These are phyloP conservation scores for Amborella trichopoda DNA, from an alignment of 164 flowering plant species.

Conservation along the genomic window DNA sequence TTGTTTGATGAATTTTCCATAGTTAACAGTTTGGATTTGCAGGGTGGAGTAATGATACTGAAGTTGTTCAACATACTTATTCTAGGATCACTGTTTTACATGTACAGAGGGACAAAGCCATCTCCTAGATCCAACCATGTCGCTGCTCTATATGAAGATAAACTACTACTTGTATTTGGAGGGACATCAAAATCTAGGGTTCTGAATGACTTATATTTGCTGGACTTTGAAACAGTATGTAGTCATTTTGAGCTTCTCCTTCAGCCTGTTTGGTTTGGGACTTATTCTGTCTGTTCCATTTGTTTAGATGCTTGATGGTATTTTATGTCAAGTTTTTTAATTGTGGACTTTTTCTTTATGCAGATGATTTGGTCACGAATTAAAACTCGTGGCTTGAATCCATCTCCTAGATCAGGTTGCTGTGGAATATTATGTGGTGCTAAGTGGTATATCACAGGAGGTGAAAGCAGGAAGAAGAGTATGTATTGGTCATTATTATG, in stretches of 20 bases:
- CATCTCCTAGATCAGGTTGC: constrained; percentile 91
- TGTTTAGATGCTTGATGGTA: neutral
- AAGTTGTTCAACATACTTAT: neutral
- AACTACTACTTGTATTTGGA: constrained; percentile 69
- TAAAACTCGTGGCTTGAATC: constrained; percentile 73
- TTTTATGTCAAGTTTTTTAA: neutral
- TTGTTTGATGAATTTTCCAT: too few species aligned
- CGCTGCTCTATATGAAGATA: constrained; percentile 84
- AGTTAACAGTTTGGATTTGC: too few species aligned
- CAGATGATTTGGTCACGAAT: constrained; percentile 98
- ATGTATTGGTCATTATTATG: too few species aligned
- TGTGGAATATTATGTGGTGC: constrained; percentile 86
- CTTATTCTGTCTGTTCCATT: constrained; percentile 1
- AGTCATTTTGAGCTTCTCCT: too few species aligned
- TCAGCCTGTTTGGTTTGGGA: neutral
- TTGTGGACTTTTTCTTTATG: constrained; percentile 4
- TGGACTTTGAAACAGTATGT: constrained; percentile 91
- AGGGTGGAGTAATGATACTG: too few species aligned
- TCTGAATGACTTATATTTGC: constrained; percentile 79
- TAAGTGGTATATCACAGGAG: constrained; percentile 96
- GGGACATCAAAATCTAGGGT: constrained; percentile 78
- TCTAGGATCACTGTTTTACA: neutral
- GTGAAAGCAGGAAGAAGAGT: constrained; percentile 93
- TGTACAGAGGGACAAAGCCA: constrained; percentile 81
- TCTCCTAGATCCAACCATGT: constrained; percentile 86